Evolutionary conservation across 768 basidiomycete genomes (phyloP), one percentile per base, ranked within the genome.

Genomic region (Lactarius indigo): DNA sequence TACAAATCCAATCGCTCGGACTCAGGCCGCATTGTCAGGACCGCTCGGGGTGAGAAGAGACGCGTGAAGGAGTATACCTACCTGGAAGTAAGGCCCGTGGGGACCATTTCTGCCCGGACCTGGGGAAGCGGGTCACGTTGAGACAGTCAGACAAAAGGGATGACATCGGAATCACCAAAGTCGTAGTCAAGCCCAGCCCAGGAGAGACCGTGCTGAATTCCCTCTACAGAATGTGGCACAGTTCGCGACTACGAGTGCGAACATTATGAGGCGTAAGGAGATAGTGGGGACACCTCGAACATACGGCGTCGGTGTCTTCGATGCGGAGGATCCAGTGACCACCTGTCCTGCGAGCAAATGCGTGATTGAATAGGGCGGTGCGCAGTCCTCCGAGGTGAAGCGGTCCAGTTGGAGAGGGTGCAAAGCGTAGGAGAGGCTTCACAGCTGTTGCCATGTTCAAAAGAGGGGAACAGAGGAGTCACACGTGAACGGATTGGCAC

Each of bases 111-210:
- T 82, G 31, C 86, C 90, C 2, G 95, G 94, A 62, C 94, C 94
- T 96, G 10, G 65, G 17, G 18, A 35, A 54, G 15, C 44, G 41
- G 0, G 47, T 39, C 28, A 17, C 35, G 17, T 18, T 33, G 31
- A 17, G 55, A 37, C 30, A 8, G 37, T n/a, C 47, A 26, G 31
- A 39, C 15, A 17, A 30, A 30, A 23, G 44, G 6, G n/a, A 47
- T 9, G 28, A 47, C 23, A 26, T 20, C 1, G 52, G 33, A 75
- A 83, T 57, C 63, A 94, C 96, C 97, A 78, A 89, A 89, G 74
- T 98, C 96, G 75, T 92, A 96, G 9, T 92, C 82, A 28, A 99
- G 77, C 9, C 94, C 93, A 60, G 96, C 92, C 97, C 97, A 98
- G 18, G 86, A 84, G 64, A 99, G 77, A 4, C 90, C 88, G 20